Evolutionary conservation across 257 asterid genomes (phyloP).

Genomic region (Salvia hispanica): DNA sequence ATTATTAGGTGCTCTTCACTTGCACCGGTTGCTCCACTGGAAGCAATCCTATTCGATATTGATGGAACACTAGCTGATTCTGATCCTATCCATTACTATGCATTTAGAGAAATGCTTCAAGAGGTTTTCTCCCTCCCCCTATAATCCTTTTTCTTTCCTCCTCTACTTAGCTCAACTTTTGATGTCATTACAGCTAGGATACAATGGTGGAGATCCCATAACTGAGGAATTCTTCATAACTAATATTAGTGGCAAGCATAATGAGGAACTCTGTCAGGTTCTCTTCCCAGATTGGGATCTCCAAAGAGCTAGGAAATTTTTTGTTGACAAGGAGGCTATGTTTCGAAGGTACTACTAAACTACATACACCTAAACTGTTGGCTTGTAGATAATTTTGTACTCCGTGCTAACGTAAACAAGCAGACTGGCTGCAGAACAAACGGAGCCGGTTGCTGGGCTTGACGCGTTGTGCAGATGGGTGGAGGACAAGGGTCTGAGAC

Average conservation of each 20-base stretch:
- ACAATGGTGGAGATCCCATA: slow-evolving; percentile 73
- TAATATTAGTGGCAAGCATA: slow-evolving; percentile 65
- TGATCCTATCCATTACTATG: slow-evolving; percentile 76
- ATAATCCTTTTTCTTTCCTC: not conserved
- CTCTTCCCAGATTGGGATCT: slow-evolving; percentile 82
- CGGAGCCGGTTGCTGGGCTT: slow-evolving; percentile 60
- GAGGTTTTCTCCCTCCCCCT: slow-evolving; percentile 45
- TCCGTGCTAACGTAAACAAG: slow-evolving; percentile 9
- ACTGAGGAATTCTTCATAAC: slow-evolving; percentile 67
- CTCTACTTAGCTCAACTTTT: not conserved
- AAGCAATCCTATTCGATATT: slow-evolving; percentile 75
- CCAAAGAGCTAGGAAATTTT: slow-evolving; percentile 50
- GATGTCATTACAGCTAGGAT: slow-evolving; percentile 52
- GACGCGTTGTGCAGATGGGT: slow-evolving; percentile 70
- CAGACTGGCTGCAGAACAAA: slow-evolving; percentile 66
- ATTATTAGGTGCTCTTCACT: slow-evolving; percentile 45
- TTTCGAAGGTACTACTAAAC: slow-evolving; percentile 62
- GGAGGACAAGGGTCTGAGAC: slow-evolving; percentile 58
- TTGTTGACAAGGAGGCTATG: slow-evolving; percentile 75
- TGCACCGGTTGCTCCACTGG: slow-evolving; percentile 67
- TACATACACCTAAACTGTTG: not conserved
- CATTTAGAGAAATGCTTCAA: slow-evolving; percentile 88
- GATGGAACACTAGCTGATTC: slow-evolving; percentile 83
- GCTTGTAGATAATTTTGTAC: too few species aligned
- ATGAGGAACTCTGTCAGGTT: slow-evolving; percentile 62